Conservation (phyloP, 2,329 filamentous ascomycete species). For the Talaromyces pinophilus region DNA sequence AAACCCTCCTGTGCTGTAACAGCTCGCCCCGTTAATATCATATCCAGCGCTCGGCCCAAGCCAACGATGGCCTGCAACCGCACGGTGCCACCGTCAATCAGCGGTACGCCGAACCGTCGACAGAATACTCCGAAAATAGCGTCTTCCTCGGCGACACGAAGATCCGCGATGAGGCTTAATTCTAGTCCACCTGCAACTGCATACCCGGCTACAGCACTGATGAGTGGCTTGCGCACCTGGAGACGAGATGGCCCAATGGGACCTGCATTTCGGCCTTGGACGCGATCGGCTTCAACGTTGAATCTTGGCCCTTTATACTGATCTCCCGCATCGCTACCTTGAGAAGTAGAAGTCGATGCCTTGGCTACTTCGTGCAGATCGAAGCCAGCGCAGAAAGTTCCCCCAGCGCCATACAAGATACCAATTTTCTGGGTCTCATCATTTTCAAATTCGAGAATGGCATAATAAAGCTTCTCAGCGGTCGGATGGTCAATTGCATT, state of each 20-base stretch:
- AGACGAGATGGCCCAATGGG: slow-evolving; percentile 58
- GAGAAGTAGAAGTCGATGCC: not conserved
- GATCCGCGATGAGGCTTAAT: slow-evolving; percentile 55
- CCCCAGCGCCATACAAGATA: slow-evolving; percentile 51
- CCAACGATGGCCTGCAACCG: slow-evolving; percentile 55
- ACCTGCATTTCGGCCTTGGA: slow-evolving; percentile 43
- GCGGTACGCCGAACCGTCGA: slow-evolving; percentile 55
- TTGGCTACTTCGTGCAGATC: slow-evolving; percentile 53
- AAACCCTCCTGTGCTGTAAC: slow-evolving; percentile 55
- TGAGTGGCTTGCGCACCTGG: slow-evolving; percentile 54
- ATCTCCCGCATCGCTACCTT: not conserved
- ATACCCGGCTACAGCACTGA: slow-evolving; percentile 54
- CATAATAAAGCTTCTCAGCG: slow-evolving; percentile 50
- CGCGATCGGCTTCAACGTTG: slow-evolving; percentile 25
- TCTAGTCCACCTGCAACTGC: slow-evolving; percentile 59
- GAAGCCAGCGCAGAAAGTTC: slow-evolving; percentile 57
- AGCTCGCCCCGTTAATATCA: slow-evolving; percentile 57
- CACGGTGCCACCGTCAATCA: slow-evolving; percentile 57
- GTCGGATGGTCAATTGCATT: slow-evolving; percentile 57
- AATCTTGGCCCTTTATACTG: slow-evolving; percentile 24
- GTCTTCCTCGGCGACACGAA: slow-evolving; percentile 56
- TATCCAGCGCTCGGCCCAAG: slow-evolving; percentile 56
- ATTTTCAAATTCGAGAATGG: slow-evolving; percentile 53
- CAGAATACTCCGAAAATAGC: slow-evolving; percentile 60
- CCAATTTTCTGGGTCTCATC: slow-evolving; percentile 56